phyloP scores from a whole-genome alignment of 129 eudicot species.

The Heracleum sosnowskyi region DNA sequence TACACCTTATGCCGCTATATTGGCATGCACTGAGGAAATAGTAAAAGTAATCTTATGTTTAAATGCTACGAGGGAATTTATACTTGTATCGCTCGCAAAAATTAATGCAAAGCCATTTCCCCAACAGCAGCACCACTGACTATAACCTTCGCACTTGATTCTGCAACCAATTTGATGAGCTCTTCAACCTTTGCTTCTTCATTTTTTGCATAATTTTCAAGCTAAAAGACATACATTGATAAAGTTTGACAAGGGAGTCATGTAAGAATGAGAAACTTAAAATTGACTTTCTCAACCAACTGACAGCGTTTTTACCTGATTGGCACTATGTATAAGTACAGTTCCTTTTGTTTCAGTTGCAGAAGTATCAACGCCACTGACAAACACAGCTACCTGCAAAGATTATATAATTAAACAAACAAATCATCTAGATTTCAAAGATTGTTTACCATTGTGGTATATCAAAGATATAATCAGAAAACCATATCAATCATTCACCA shows the following conservation, averaged over 20 bases:
- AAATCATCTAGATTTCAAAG: neutral
- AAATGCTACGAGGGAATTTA: neutral
- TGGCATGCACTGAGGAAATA: too few species aligned
- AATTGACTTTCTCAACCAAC: neutral
- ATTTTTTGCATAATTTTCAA: slow-evolving; percentile 87
- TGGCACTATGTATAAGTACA: slow-evolving; percentile 86
- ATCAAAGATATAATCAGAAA: neutral
- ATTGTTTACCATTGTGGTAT: neutral
- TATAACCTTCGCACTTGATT: slow-evolving; percentile 89
- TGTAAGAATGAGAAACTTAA: too few species aligned
- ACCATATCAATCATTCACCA: too few species aligned
- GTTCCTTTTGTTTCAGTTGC: slow-evolving; percentile 99
- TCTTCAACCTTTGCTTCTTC: slow-evolving; percentile 97
- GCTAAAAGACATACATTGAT: slow-evolving; percentile 28
- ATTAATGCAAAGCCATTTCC: slow-evolving; percentile 95
- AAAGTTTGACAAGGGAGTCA: neutral
- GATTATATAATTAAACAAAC: slow-evolving; percentile 8
- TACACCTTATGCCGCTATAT: too few species aligned
- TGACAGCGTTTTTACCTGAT: slow-evolving; percentile 44
- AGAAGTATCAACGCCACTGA: slow-evolving; percentile 86
- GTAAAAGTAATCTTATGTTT: neutral
- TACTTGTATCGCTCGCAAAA: slow-evolving; percentile 97
- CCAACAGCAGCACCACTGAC: slow-evolving; percentile 97
- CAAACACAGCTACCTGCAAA: slow-evolving; percentile 86
- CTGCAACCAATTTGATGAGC: slow-evolving; percentile 92